Conservation (phyloP, 2,329 filamentous ascomycete genomes). For the Fusarium nanum region DNA sequence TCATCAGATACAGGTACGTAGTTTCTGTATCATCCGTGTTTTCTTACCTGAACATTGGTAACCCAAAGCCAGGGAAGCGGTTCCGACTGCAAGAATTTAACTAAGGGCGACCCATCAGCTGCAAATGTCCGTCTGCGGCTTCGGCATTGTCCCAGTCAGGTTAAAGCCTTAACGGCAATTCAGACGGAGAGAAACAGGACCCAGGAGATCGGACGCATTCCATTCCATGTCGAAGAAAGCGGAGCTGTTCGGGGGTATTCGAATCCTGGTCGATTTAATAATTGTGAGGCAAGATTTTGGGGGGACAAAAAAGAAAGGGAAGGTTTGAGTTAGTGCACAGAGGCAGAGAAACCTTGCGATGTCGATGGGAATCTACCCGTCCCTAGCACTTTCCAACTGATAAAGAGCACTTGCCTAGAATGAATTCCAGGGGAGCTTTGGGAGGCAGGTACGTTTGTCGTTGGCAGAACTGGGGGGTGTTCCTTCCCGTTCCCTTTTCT, state of each 20-base stretch:
- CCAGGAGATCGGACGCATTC: slow-evolving; percentile 39
- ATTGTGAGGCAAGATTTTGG: slow-evolving; percentile 21
- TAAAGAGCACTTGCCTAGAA: neutral
- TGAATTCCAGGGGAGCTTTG: neutral
- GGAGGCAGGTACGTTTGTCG: slow-evolving; percentile 21
- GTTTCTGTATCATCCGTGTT: neutral
- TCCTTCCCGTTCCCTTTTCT: slow-evolving; percentile 26
- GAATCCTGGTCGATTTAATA: slow-evolving; percentile 16
- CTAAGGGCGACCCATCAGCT: slow-evolving; percentile 29
- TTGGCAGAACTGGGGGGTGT: slow-evolving; percentile 24
- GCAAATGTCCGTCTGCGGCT: slow-evolving; percentile 33
- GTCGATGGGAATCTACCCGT: neutral
- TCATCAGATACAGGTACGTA: neutral
- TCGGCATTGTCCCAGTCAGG: slow-evolving; percentile 37
- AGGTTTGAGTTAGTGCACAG: neutral
- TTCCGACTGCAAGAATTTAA: slow-evolving; percentile 30
- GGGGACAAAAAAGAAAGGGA: slow-evolving; percentile 7
- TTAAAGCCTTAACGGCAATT: slow-evolving; percentile 37
- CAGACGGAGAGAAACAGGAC: slow-evolving; percentile 31
- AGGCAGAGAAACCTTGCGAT: neutral
- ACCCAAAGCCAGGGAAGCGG: slow-evolving; percentile 34
- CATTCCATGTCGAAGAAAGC: slow-evolving; percentile 34
- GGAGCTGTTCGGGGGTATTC: slow-evolving; percentile 35
- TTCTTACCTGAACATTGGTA: slow-evolving; percentile 10
- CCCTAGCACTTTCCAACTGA: neutral